These are phyloP conservation scores for Arthrobotrys sphaeroides DNA, from an alignment of 2,329 filamentous ascomycete genomes.

Conservation along the genomic window DNA sequence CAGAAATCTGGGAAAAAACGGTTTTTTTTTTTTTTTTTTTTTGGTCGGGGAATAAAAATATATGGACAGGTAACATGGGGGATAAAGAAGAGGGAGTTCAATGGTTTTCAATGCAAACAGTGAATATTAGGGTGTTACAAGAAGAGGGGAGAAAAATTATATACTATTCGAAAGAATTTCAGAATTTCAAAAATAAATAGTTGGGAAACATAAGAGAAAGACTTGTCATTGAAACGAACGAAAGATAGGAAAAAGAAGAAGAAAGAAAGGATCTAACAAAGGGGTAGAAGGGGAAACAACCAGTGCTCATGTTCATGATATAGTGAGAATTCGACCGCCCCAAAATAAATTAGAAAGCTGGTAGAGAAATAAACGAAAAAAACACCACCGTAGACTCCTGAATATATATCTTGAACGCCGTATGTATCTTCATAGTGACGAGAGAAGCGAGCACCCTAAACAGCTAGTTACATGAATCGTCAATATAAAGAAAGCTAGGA, in stretches of 20 bases:
- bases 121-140: conserved; percentile 1
- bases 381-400: background rate
- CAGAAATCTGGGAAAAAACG: conserved; percentile 34
- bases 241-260: background rate
- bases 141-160: background rate
- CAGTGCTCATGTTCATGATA: conserved; percentile 9
- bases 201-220: too few species aligned
- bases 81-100: background rate
- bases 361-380: too few species aligned
- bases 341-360: too few species aligned
- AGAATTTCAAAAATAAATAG: background rate
- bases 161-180: background rate
- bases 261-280: conserved; percentile 30
- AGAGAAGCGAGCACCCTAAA: background rate
- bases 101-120: background rate
- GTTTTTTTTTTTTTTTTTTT: too few species aligned
- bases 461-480: conserved; percentile 8
- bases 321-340: background rate
- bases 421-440: conserved; percentile 5
- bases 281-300: conserved; percentile 10
- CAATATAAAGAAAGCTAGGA: background rate
- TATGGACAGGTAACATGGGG: background rate
- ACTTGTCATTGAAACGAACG: background rate
- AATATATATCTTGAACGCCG: conserved; percentile 20
- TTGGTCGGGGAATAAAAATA: conserved; percentile 44